Conservation (phyloP, 2,329 filamentous ascomycete genomes). For the Sporothrix brasiliensis region DNA sequence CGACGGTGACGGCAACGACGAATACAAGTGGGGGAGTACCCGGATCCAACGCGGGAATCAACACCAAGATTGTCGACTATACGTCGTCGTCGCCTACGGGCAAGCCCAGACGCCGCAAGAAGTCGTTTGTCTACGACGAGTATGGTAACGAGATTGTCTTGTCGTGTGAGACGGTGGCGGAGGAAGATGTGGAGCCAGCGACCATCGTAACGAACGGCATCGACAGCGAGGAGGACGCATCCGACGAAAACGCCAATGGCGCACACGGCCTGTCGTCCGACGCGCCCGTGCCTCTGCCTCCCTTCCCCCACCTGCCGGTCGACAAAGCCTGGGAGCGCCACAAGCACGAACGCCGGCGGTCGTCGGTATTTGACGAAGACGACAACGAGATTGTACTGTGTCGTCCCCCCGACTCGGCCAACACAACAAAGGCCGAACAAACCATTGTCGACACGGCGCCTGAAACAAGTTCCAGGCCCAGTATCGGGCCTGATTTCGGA, state of each 20-base stretch:
- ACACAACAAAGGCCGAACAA: background rate
- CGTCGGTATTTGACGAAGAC: constrained; percentile 41
- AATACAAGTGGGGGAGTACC: background rate
- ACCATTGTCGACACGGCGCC: constrained; percentile 13
- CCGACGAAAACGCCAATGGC: background rate
- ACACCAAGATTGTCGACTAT: constrained; percentile 32
- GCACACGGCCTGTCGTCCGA: background rate
- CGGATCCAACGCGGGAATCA: constrained; percentile 32
- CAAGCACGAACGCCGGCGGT: constrained; percentile 32
- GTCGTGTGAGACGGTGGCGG: constrained; percentile 30
- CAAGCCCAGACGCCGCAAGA: constrained; percentile 21
- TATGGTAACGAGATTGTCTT: constrained; percentile 55
- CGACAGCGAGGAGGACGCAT: no score
- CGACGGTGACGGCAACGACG: background rate
- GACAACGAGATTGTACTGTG: constrained; percentile 51
- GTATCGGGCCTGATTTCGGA: background rate
- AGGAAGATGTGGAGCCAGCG: constrained; percentile 12
- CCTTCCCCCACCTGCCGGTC: constrained; percentile 19
- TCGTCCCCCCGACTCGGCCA: constrained; percentile 20
- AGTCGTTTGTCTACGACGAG: constrained; percentile 52
- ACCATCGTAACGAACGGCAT: background rate
- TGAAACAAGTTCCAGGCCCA: background rate
- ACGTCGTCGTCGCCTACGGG: background rate
- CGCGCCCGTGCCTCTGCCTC: constrained; percentile 26
- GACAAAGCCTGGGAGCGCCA: constrained; percentile 28